Evolutionary conservation across 306 rosid genomes (phyloP), one percentile per base, ranked within the genome.

Genomic region (Prunus dulcis): DNA sequence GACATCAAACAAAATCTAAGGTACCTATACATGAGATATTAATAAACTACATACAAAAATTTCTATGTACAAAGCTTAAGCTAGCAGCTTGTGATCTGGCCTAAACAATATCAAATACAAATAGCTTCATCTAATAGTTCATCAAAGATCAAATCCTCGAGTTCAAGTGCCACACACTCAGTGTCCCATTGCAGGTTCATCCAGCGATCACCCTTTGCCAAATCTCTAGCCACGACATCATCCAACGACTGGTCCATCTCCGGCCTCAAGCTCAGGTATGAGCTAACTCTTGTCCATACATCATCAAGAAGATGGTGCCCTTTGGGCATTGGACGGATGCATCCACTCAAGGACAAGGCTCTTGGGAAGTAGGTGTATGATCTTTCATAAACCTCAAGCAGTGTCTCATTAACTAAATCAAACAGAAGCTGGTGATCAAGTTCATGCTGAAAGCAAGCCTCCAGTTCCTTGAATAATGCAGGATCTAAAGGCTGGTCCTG

Each of bases 231-330:
- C 75, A 96, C 88, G 0, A 92, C 91, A 73, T 88, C 98, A 12
- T 96, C 96, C 77, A 96, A 53, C 47, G 94, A 86, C 75, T 71
- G 88, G 83, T 89, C 93, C 76, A 92, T 79, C 85, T 91, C 98
- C 6, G 96, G 97, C 79, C 86, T 90, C 84, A 91, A 81, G 84
- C 84, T 79, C 74, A 86, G 14, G 77, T 78, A 78, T 46, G 80
- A 79, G 58, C 75, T 70, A 14, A 84, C 73, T 83, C 77, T 82
- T 9, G 13, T 13, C 92, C 91, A 88, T 3, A 88, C 96, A 71
- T 80, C 86, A 34, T 84, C 83, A 5, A 89, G 84, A 82, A 92
- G 89, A 41, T 58, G 76, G 19, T 81, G n/a, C 65, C 93, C 96
- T 64, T 81, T 82, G 0, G 88, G 88, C 82, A 79, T 82, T 63